Percentiles rank a stretch among this genome's conserved stretches.
phyloP scores from a whole-genome alignment of 768 basidiomycete species.

The Lepiota subincarnata region DNA sequence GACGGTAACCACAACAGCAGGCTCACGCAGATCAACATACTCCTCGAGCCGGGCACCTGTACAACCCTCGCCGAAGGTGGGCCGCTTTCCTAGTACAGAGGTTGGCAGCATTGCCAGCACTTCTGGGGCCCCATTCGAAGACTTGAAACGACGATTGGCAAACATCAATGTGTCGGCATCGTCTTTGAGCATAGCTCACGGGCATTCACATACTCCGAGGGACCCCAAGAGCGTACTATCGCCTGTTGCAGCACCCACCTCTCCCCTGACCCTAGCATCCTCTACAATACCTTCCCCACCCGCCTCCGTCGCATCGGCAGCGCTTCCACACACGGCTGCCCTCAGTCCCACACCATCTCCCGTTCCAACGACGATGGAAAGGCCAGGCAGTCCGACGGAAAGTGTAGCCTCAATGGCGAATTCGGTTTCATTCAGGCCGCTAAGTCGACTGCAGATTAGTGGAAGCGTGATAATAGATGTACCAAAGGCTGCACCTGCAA shows the following conservation, averaged over 20 bases:
- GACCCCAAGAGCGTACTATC: slow-evolving; percentile 9
- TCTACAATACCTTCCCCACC: slow-evolving; percentile 29
- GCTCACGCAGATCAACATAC: slow-evolving; percentile 4
- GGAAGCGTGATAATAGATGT: slow-evolving; percentile 57
- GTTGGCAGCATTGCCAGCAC: slow-evolving; percentile 21
- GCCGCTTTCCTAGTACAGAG: slow-evolving; percentile 47
- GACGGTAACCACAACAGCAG: slow-evolving; percentile 19
- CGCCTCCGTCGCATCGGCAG: slow-evolving; percentile 11
- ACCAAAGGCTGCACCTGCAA: slow-evolving; percentile 84
- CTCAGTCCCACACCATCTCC: slow-evolving; percentile 19
- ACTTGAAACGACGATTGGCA: slow-evolving; percentile 70
- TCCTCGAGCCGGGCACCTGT: slow-evolving; percentile 34
- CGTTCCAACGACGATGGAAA: slow-evolving; percentile 33
- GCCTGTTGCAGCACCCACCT: slow-evolving; percentile 12
- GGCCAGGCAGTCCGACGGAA: slow-evolving; percentile 78
- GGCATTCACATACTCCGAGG: slow-evolving; percentile 16
- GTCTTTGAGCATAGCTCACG: slow-evolving; percentile 44
- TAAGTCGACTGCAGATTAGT: slow-evolving; percentile 57
- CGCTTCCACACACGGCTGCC: slow-evolving; percentile 24
- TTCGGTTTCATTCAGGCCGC: slow-evolving; percentile 52
- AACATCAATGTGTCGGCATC: slow-evolving; percentile 70
- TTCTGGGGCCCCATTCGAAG: slow-evolving; percentile 65
- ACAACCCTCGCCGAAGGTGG: slow-evolving; percentile 45
- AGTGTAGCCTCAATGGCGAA: slow-evolving; percentile 73
- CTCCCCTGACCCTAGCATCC: slow-evolving; percentile 40